These are phyloP conservation scores for Hansenula sp. DNA, from an alignment of 1,139 yeast genomes.

Conservation along the genomic window DNA sequence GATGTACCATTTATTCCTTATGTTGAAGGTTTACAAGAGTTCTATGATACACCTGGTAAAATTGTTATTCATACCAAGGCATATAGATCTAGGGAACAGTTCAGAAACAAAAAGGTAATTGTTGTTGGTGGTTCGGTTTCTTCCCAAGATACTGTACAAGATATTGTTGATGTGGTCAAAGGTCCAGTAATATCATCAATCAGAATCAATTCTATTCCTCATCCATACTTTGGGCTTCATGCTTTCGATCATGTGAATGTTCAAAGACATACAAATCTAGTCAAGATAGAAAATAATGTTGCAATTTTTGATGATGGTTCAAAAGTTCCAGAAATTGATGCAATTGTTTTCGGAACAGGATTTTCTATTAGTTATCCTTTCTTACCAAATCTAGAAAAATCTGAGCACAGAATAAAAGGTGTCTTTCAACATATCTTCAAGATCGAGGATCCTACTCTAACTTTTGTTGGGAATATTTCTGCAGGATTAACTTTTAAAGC, in stretches of 20 bases:
- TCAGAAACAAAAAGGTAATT: constrained; percentile 35
- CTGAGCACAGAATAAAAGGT: constrained; percentile 23
- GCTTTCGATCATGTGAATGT: constrained; percentile 6
- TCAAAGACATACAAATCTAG: constrained; percentile 3
- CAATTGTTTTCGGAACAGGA: constrained; percentile 35
- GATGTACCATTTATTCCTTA: constrained; percentile 40
- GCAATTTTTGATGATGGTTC: constrained; percentile 32
- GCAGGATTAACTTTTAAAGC: constrained; percentile 18
- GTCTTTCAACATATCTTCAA: constrained; percentile 35
- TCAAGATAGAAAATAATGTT: constrained; percentile 3
- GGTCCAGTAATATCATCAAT: constrained; percentile 7
- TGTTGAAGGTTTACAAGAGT: constrained; percentile 36
- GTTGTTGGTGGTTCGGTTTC: constrained; percentile 46
- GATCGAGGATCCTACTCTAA: constrained; percentile 35
- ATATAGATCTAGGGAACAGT: constrained; percentile 20
- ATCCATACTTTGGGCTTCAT: constrained; percentile 5
- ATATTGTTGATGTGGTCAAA: constrained; percentile 1
- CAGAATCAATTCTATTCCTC: constrained; percentile 1
- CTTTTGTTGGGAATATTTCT: constrained; percentile 7
- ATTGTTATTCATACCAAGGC: constrained; percentile 37
- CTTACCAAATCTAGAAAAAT: constrained; percentile 12
- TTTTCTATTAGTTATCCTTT: constrained; percentile 33
- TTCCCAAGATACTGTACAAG: constrained; percentile 36
- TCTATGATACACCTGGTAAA: constrained; percentile 30
- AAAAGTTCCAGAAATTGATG: constrained; percentile 26